phyloP scores from a whole-genome alignment of 345 rosid species.

The Litchi chinensis region DNA sequence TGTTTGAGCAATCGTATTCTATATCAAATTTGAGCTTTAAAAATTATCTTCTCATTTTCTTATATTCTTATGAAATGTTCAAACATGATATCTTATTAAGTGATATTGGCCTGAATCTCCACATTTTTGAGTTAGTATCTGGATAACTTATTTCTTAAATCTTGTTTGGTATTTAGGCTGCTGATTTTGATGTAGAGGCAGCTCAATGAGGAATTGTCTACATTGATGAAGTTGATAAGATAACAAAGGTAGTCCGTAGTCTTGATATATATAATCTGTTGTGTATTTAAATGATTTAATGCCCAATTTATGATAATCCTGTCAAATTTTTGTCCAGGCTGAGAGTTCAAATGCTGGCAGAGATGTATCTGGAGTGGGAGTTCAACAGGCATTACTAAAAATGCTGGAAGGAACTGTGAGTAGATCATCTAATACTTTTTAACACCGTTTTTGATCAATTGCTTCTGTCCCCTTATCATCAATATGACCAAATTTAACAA shows the following conservation, averaged over 20 bases:
- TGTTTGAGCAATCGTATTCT: background rate
- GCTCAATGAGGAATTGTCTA: constrained; percentile 96
- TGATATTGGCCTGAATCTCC: background rate
- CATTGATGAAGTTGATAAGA: constrained; percentile 99
- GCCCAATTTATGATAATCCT: background rate
- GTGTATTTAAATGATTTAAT: background rate
- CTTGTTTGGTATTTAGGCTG: constrained; percentile 53
- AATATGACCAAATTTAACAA: background rate
- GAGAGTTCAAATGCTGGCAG: constrained; percentile 74
- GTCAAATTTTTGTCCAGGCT: constrained; percentile 43
- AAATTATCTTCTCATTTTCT: background rate
- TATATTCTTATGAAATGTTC: background rate
- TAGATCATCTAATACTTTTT: constrained; percentile 8
- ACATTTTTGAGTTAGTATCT: background rate
- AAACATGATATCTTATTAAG: background rate
- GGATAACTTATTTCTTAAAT: constrained; percentile 10
- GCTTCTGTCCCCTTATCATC: background rate
- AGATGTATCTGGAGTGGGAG: constrained; percentile 99
- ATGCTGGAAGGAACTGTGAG: constrained; percentile 98
- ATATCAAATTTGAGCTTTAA: background rate
- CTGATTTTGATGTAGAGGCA: constrained; percentile 84
- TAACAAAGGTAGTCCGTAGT: constrained; percentile 70
- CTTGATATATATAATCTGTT: background rate
- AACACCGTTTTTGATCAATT: background rate
- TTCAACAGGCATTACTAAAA: constrained; percentile 92